Evolutionary conservation across 2,329 filamentous ascomycete species (phyloP), one percentile per base, ranked within the genome.

Genomic region (Ceratocystis cacaofunesta): DNA sequence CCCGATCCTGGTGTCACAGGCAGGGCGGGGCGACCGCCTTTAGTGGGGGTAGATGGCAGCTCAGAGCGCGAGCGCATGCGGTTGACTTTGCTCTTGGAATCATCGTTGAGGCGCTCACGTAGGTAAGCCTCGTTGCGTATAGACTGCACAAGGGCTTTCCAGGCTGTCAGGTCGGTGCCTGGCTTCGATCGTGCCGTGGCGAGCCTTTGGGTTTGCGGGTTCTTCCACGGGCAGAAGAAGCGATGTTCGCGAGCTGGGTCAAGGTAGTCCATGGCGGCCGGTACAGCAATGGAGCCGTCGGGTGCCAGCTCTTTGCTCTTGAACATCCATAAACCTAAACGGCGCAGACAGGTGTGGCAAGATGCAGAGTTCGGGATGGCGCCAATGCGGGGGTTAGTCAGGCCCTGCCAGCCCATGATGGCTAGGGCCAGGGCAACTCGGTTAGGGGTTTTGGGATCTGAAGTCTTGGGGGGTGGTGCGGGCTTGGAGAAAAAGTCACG

Each of bases 291-390:
- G 44, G 79, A 75, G 0, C 79, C 79, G 17, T 76, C 74, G 1
- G 78, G 76, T 66, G 83, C 80, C 36, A 87, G 81, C 70, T 84
- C 82, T 74, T 86, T 91, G 73, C 85, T 86, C 71, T 85, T 88
- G 74, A 95, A 97, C 78, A 99, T 87, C 94, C 94, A 99, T 1
- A 99, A 79, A 0, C 94, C 94, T 0, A 97, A 79, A 1, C 92
- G 85, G 67, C 94, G 85, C 71, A 95, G 88, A 73, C 94, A 99
- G 22, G 90, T 89, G 67, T 87, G 82, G 74, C 94, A 99, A 3
- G 85, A 85, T 5, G 89, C 86, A 17, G 92, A 83, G 68, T 90
- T 88, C 50, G 86, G 84, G 25, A 87, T 83, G 1, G 84, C 75
- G 72, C 85, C 74, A 71, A 85, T 75, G 72, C 79, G 75, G 12